phyloP scores from a whole-genome alignment of 2,329 filamentous ascomycete species.

The Stemphylium lycopersici region DNA sequence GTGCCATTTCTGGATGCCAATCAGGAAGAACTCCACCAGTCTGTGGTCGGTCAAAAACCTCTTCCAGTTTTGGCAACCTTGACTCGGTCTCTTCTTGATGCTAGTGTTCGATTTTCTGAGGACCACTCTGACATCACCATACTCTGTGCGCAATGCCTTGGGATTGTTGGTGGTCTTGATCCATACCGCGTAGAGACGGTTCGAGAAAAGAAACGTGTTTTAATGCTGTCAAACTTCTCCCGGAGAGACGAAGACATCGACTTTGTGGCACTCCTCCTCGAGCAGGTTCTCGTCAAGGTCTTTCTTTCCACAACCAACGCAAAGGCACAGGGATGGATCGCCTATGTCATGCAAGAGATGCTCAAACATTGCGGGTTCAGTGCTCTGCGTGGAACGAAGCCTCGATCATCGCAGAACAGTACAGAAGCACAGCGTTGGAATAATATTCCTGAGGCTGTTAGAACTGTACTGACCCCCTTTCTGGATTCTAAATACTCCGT shows the following conservation, averaged over 20 bases:
- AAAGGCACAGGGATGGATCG: slow-evolving; percentile 85
- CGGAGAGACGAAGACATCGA: slow-evolving; percentile 77
- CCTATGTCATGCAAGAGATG: slow-evolving; percentile 92
- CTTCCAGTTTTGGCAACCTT: slow-evolving; percentile 74
- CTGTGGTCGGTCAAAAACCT: slow-evolving; percentile 82
- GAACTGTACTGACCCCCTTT: slow-evolving; percentile 87
- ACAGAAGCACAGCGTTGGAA: slow-evolving; percentile 77
- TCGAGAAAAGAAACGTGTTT: slow-evolving; percentile 78
- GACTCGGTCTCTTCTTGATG: slow-evolving; percentile 81
- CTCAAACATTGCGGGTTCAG: slow-evolving; percentile 77
- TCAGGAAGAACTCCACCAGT: slow-evolving; percentile 79
- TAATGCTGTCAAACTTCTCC: slow-evolving; percentile 87
- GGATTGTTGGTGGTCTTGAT: slow-evolving; percentile 88
- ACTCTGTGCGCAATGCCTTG: slow-evolving; percentile 81
- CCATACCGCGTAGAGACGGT: slow-evolving; percentile 84
- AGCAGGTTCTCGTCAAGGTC: slow-evolving; percentile 86
- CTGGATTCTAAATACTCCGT: slow-evolving; percentile 82
- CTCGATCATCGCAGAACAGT: slow-evolving; percentile 59
- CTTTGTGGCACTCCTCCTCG: slow-evolving; percentile 83
- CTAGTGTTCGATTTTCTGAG: slow-evolving; percentile 78
- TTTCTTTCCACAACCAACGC: slow-evolving; percentile 92
- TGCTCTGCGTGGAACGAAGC: slow-evolving; percentile 58
- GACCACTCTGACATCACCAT: slow-evolving; percentile 70
- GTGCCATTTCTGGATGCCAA: slow-evolving; percentile 72
- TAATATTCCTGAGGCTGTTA: slow-evolving; percentile 74